phyloP scores from a whole-genome alignment of 78 protist genomes.

The Protostelium mycophagum region DNA sequence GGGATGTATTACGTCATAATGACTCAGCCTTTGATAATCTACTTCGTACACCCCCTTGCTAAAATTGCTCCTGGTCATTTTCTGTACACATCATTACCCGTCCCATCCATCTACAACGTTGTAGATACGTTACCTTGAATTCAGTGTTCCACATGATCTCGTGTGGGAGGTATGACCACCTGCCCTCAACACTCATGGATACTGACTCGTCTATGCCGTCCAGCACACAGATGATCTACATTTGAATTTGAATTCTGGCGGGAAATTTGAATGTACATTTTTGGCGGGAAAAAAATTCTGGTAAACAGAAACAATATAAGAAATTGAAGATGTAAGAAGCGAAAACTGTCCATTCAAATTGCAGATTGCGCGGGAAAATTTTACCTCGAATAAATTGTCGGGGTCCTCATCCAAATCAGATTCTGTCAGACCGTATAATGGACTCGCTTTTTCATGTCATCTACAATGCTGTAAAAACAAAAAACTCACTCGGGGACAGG shows the following conservation, averaged over 20 bases:
- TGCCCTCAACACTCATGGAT: neutral
- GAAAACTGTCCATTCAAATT: neutral
- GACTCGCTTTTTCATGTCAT: too few species aligned
- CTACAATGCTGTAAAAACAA: too few species aligned
- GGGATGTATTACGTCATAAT: too few species aligned
- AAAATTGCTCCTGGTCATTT: neutral
- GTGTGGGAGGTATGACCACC: constrained; percentile 12
- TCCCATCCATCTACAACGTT: neutral
- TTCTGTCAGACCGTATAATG: neutral
- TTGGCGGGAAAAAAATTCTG: too few species aligned
- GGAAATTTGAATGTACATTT: too few species aligned
- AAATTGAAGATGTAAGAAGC: too few species aligned
- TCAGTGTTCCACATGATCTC: constrained; percentile 4
- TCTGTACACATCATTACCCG: neutral
- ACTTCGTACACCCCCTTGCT: neutral
- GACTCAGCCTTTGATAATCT: neutral
- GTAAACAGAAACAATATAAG: too few species aligned
- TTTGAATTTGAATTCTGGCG: too few species aligned
- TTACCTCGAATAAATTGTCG: neutral
- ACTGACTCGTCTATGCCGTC: constrained; percentile 16
- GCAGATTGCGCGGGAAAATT: neutral
- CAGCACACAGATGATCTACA: constrained; percentile 4
- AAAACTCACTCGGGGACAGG: neutral
- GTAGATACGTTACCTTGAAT: neutral
- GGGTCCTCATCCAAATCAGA: neutral